Percentiles rank a stretch among this genome's conserved stretches.
These are phyloP conservation scores for Cairneyella variabilis DNA, from an alignment of 495 filamentous ascomycete species.

Conservation along the genomic window DNA sequence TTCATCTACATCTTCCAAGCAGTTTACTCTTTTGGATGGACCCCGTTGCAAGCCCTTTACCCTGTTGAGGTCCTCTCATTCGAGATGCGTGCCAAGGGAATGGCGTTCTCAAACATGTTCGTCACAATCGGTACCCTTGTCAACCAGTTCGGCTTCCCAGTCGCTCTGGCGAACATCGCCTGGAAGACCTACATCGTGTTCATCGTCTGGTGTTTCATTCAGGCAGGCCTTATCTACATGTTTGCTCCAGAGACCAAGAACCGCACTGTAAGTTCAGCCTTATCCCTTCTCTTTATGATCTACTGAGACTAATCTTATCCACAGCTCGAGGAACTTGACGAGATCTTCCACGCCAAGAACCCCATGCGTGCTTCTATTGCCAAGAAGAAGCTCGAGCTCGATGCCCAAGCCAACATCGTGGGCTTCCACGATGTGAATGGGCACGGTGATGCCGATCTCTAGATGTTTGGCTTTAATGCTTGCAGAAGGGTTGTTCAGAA, in stretches of 20 bases:
- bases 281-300: neutral
- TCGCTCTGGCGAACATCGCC: slow-evolving; percentile 29
- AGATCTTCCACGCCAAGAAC: slow-evolving; percentile 55
- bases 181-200: slow-evolving; percentile 39
- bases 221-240: slow-evolving; percentile 21
- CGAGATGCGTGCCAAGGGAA: slow-evolving; percentile 58
- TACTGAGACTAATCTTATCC: neutral
- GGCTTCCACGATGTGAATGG: slow-evolving; percentile 17
- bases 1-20: slow-evolving; percentile 62
- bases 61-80: slow-evolving; percentile 59
- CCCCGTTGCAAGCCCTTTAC: slow-evolving; percentile 57
- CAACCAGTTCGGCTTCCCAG: slow-evolving; percentile 39
- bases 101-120: slow-evolving; percentile 42
- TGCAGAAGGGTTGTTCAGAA: too few relatives aligned
- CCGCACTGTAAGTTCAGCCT: slow-evolving; percentile 21
- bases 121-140: slow-evolving; percentile 30
- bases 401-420: slow-evolving; percentile 23
- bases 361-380: slow-evolving; percentile 50
- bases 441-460: too few relatives aligned
- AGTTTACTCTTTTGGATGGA: slow-evolving; percentile 58
- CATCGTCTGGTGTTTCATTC: slow-evolving; percentile 16
- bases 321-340: slow-evolving; percentile 58
- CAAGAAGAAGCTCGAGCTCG: slow-evolving; percentile 40
- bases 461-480: too few relatives aligned
- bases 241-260: slow-evolving; percentile 26